Evolutionary conservation across 805 yeast species (phyloP).

Genomic region (Candida gorgasii): DNA sequence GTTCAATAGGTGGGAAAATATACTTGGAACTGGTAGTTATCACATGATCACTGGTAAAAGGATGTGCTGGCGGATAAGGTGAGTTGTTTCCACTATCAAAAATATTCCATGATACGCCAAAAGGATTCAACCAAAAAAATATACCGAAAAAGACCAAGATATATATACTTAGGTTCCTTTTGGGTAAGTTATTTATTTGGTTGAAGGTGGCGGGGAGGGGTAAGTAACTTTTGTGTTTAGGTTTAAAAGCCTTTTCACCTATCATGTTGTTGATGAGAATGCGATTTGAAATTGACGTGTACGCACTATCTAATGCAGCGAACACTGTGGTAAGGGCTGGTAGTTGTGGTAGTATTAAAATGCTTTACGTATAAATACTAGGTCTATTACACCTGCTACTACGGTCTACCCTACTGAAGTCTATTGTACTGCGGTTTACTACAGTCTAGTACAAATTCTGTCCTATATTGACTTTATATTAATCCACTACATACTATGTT

Average conservation of each 20-base stretch:
- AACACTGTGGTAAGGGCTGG: background rate
- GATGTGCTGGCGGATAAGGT: slow-evolving; percentile 33
- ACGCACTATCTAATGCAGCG: too few species aligned
- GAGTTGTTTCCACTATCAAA: slow-evolving; percentile 1
- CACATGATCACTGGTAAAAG: slow-evolving; percentile 29
- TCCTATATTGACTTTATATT: too few species aligned
- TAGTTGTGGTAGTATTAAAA: too few species aligned
- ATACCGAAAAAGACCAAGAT: slow-evolving; percentile 20
- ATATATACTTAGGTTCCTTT: slow-evolving; percentile 3
- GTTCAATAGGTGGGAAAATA: slow-evolving; percentile 76
- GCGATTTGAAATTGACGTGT: background rate
- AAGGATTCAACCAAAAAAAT: slow-evolving; percentile 24
- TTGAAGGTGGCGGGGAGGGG: slow-evolving; percentile 34
- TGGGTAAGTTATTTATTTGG: slow-evolving; percentile 12
- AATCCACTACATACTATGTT: too few species aligned
- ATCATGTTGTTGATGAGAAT: slow-evolving; percentile 2
- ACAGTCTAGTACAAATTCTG: too few species aligned
- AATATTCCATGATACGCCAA: slow-evolving; percentile 11
- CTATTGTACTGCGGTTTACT: too few species aligned
- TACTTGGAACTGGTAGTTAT: slow-evolving; percentile 51
- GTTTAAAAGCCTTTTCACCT: slow-evolving; percentile 23
- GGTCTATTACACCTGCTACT: too few species aligned
- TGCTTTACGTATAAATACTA: too few species aligned
- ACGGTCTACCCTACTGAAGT: too few species aligned
- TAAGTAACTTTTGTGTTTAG: slow-evolving; percentile 24